phyloP scores from a whole-genome alignment of 768 basidiomycete species.

The Clitopilus hobsonii region DNA sequence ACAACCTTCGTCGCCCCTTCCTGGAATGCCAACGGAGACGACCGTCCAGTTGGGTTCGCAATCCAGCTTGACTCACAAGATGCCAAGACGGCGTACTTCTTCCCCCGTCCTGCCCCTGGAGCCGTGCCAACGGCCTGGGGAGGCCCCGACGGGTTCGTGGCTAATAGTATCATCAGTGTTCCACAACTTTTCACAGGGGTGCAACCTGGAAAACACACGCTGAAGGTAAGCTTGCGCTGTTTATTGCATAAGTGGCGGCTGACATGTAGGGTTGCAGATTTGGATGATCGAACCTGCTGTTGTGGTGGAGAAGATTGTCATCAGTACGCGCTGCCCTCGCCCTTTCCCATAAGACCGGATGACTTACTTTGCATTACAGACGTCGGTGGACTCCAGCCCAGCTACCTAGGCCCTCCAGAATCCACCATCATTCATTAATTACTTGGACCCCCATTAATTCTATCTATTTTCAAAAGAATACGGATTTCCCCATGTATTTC shows the following conservation, averaged over 20 bases:
- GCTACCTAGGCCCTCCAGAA: constrained; percentile 65
- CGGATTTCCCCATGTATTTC: no score
- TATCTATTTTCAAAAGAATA: not conserved
- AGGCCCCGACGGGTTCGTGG: constrained; percentile 45
- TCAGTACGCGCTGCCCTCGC: constrained; percentile 30
- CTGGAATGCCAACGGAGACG: constrained; percentile 43
- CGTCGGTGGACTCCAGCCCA: constrained; percentile 47
- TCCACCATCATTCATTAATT: constrained; percentile 27
- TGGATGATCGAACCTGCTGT: constrained; percentile 58
- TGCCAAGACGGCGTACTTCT: constrained; percentile 40
- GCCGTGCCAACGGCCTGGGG: constrained; percentile 41
- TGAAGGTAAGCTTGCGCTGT: constrained; percentile 36
- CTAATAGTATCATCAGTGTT: constrained; percentile 43
- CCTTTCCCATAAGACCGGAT: not conserved
- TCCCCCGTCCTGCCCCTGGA: constrained; percentile 42
- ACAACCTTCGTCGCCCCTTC: constrained; percentile 48
- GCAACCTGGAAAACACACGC: constrained; percentile 50
- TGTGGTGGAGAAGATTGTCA: constrained; percentile 58
- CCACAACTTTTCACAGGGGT: constrained; percentile 33
- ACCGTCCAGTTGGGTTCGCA: constrained; percentile 47
- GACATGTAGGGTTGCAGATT: constrained; percentile 23
- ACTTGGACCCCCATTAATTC: not conserved
- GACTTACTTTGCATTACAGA: constrained; percentile 27
- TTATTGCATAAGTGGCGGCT: not conserved
- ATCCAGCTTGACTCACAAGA: constrained; percentile 43